Percentiles rank a stretch among this genome's conserved stretches.
These are phyloP conservation scores for Schizophyllum amplum DNA, from an alignment of 1,284 basidiomycete genomes.

Conservation along the genomic window DNA sequence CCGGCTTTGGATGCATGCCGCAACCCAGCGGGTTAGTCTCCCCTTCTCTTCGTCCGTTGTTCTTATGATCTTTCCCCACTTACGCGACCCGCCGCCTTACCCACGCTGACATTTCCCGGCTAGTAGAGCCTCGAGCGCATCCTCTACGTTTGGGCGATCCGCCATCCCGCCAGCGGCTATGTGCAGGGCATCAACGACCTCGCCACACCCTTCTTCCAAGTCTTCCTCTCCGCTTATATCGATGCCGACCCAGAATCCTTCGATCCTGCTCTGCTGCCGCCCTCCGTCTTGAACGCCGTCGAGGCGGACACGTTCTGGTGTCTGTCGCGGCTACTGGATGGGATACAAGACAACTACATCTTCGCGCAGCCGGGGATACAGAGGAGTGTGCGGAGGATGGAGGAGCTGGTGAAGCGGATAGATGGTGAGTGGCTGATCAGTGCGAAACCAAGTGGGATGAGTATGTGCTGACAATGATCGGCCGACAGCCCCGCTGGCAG, in stretches of 20 bases:
- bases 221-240: conserved; percentile 91
- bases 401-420: conserved; percentile 85
- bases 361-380: conserved; percentile 93
- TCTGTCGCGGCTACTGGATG: conserved; percentile 85
- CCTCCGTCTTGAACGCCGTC: conserved; percentile 67
- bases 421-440: conserved; percentile 52
- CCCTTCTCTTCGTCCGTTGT: conserved; percentile 18
- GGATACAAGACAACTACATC: conserved; percentile 97
- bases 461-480: background rate
- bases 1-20: conserved; percentile 79
- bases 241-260: conserved; percentile 85
- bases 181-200: conserved; percentile 98
- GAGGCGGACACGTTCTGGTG: conserved; percentile 98
- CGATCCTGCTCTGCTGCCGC: conserved; percentile 70
- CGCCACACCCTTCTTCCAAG: conserved; percentile 91
- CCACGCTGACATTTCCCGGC: background rate
- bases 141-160: conserved; percentile 95
- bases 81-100: background rate
- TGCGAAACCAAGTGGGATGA: background rate
- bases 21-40: conserved; percentile 68
- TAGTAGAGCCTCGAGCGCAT: conserved; percentile 82
- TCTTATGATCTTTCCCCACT: conserved; percentile 13
- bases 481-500: conserved; percentile 63
- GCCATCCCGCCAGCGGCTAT: conserved; percentile 94
- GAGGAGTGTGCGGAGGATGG: conserved; percentile 85